A percentile compares a stretch with the other conserved stretches of the same genome.
Conservation (phyloP, 164 flowering plant genomes). For the Cinnamomum micranthum region DNA sequence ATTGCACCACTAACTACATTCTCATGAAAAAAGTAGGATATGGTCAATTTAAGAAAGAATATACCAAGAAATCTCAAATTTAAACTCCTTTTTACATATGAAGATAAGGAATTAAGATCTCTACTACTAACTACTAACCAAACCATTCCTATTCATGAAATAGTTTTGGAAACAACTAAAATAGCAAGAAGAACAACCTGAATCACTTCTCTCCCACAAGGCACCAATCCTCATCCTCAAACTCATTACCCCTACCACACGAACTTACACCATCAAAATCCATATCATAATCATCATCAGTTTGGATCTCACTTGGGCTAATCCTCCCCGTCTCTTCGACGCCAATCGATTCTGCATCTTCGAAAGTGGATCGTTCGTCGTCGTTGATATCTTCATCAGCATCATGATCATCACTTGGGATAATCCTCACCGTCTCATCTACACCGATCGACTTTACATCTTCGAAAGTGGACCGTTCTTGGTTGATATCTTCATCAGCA, state of each 20-base stretch:
- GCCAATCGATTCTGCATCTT: neutral
- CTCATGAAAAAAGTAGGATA: no score
- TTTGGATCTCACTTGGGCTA: neutral
- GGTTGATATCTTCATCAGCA: neutral
- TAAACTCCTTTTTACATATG: no score
- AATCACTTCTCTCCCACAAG: constrained; percentile 35
- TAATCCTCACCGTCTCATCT: neutral
- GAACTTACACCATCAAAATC: constrained; percentile 25
- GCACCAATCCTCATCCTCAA: constrained; percentile 62
- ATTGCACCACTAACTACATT: no score
- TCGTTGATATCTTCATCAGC: no score
- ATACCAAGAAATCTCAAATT: no score
- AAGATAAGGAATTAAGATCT: no score
- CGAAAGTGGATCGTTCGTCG: constrained; percentile 7
- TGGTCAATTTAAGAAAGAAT: no score
- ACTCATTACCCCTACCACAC: constrained; percentile 28
- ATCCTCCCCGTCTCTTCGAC: neutral
- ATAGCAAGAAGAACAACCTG: neutral
- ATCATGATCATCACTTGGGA: neutral
- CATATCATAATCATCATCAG: constrained; percentile 28
- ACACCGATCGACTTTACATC: neutral
- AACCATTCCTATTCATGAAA: no score
- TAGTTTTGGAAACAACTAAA: no score
- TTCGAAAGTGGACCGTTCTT: neutral
- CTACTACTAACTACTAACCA: no score